These are phyloP conservation scores for Sporopachydermia cereana DNA, from an alignment of 1,139 yeast species.

Conservation along the genomic window DNA sequence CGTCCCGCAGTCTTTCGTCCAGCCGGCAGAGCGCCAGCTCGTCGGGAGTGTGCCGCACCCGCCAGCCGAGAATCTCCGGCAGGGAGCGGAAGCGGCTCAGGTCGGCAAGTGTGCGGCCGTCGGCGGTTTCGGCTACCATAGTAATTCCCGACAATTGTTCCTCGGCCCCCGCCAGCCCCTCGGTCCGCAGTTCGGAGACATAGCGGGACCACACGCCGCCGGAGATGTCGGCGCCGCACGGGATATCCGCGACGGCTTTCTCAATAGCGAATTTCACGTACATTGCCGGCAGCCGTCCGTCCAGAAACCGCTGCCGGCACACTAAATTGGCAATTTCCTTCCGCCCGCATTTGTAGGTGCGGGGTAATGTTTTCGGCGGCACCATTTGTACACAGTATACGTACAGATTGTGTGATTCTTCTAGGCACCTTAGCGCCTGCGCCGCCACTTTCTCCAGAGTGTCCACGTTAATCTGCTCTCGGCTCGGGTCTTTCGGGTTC, in stretches of 20 bases:
- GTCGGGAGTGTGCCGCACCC: constrained; percentile 67
- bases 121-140: constrained; percentile 59
- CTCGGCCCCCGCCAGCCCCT: constrained; percentile 36
- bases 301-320: constrained; percentile 69
- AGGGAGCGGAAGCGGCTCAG: constrained; percentile 64
- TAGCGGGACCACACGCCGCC: constrained; percentile 85
- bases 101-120: constrained; percentile 65
- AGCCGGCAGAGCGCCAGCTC: constrained; percentile 70
- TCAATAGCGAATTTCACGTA: constrained; percentile 72
- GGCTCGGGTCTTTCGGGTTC: constrained; percentile 23
- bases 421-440: constrained; percentile 58
- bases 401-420: constrained; percentile 60
- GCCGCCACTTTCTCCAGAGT: constrained; percentile 65
- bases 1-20: constrained; percentile 28
- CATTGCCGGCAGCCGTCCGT: constrained; percentile 64
- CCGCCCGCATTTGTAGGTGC: constrained; percentile 74
- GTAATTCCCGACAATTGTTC: constrained; percentile 73
- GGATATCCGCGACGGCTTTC: constrained; percentile 54
- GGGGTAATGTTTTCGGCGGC: constrained; percentile 72
- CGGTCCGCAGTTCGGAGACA: constrained; percentile 46
- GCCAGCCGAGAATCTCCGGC: constrained; percentile 64
- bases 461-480: constrained; percentile 35
- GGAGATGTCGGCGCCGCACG: constrained; percentile 65
- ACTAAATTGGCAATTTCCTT: constrained; percentile 89
- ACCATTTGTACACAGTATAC: constrained; percentile 76